These are phyloP conservation scores for Apiosordaria backusii DNA, from an alignment of 495 filamentous ascomycete genomes.

Conservation along the genomic window DNA sequence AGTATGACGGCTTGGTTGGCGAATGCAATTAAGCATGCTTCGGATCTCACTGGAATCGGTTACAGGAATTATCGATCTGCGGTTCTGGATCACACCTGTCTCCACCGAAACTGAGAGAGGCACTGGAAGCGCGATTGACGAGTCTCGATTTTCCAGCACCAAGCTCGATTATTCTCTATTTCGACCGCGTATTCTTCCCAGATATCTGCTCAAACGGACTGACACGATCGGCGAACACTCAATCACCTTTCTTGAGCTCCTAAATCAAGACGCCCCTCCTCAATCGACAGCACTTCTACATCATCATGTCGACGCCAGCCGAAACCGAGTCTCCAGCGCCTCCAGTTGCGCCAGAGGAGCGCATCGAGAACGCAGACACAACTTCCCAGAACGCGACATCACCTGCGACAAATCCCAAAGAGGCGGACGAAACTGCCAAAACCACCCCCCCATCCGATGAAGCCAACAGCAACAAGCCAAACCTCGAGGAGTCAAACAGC, in stretches of 20 bases:
- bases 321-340: conserved; percentile 4
- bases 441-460: neutral
- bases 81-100: neutral
- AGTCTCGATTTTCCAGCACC: neutral
- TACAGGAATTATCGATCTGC: neutral
- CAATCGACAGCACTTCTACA: neutral
- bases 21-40: neutral
- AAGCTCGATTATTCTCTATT: neutral
- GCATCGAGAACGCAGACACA: neutral
- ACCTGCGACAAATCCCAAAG: neutral
- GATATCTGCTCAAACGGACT: neutral
- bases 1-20: neutral
- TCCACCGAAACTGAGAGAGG: neutral
- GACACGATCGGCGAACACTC: neutral
- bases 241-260: neutral
- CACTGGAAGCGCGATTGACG: neutral
- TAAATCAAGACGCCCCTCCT: neutral
- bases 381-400: neutral
- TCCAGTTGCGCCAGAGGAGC: conserved; percentile 3
- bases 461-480: neutral
- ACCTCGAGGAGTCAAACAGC: neutral
- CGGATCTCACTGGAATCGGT: neutral
- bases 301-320: conserved; percentile 13
- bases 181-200: neutral
- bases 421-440: neutral